phyloP scores from a whole-genome alignment of 2,329 filamentous ascomycete genomes.

The Exophiala spinifera region DNA sequence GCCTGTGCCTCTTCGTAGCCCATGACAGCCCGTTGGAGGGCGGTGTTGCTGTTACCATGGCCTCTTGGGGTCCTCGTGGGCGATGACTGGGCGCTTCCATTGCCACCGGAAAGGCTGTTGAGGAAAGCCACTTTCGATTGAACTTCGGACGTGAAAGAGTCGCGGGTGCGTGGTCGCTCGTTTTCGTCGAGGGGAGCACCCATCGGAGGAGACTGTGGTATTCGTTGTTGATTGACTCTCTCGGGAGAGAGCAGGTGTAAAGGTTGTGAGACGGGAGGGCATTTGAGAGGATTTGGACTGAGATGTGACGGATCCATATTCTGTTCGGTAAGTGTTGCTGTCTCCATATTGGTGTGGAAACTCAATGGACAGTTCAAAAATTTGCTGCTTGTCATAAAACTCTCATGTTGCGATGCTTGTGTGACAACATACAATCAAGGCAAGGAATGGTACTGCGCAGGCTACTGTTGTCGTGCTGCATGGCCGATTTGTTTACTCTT shows the following conservation, averaged over 20 bases:
- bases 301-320: conserved; percentile 12
- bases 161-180: conserved; percentile 31
- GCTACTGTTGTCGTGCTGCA: neutral
- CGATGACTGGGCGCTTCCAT: conserved; percentile 27
- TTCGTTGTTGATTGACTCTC: conserved; percentile 48
- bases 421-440: conserved; percentile 1
- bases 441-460: neutral
- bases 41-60: conserved; percentile 38
- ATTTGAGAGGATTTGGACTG: conserved; percentile 22
- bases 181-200: conserved; percentile 30
- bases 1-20: conserved; percentile 47
- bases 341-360: conserved; percentile 7
- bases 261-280: conserved; percentile 33
- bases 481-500: neutral
- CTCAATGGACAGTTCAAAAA: neutral
- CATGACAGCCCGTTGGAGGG: conserved; percentile 43
- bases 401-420: neutral
- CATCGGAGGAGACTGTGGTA: conserved; percentile 41
- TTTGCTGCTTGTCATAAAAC: neutral
- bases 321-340: conserved; percentile 11
- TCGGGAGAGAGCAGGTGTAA: conserved; percentile 48
- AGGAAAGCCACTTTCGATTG: conserved; percentile 49
- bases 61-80: conserved; percentile 16
- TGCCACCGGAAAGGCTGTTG: conserved; percentile 37
- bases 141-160: conserved; percentile 42